Percentiles rank a stretch among this genome's conserved stretches.
Evolutionary conservation across 305 asterid species (phyloP).

Genomic region (Fraxinus xanthoxyloides): DNA sequence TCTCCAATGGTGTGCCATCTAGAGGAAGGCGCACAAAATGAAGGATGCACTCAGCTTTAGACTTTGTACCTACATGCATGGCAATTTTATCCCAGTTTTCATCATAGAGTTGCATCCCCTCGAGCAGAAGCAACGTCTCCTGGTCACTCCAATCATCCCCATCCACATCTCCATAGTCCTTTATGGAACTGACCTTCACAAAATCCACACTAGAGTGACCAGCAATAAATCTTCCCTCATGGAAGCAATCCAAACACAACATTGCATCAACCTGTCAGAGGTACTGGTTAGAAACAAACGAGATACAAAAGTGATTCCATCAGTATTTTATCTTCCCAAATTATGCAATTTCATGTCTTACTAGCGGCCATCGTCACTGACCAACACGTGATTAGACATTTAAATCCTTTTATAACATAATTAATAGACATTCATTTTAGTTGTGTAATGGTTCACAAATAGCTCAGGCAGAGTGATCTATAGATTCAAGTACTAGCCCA

Average conservation of each 20-base stretch:
- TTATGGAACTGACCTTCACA: constrained; percentile 61
- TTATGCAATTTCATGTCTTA: background rate
- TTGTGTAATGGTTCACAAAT: background rate
- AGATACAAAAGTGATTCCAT: constrained; percentile 5
- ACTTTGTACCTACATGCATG: constrained; percentile 89
- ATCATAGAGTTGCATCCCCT: constrained; percentile 77
- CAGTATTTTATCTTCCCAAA: background rate
- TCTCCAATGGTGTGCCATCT: constrained; percentile 59
- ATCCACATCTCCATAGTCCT: constrained; percentile 66
- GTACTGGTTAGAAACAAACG: constrained; percentile 25
- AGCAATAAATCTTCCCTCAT: constrained; percentile 79
- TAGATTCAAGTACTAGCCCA: constrained; percentile 6
- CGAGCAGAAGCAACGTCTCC: constrained; percentile 84
- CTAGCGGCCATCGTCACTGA: constrained; percentile 8
- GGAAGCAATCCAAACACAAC: constrained; percentile 84
- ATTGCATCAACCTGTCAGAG: constrained; percentile 68
- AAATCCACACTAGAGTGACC: constrained; percentile 97
- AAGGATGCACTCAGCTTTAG: constrained; percentile 92
- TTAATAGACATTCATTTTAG: background rate
- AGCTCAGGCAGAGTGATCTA: background rate
- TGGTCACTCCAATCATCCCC: constrained; percentile 94
- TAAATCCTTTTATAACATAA: background rate
- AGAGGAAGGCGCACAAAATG: constrained; percentile 90
- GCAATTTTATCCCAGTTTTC: constrained; percentile 95
- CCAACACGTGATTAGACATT: background rate